Conservation (phyloP, 1,284 basidiomycete species). For the Ganoderma meredithae region DNA sequence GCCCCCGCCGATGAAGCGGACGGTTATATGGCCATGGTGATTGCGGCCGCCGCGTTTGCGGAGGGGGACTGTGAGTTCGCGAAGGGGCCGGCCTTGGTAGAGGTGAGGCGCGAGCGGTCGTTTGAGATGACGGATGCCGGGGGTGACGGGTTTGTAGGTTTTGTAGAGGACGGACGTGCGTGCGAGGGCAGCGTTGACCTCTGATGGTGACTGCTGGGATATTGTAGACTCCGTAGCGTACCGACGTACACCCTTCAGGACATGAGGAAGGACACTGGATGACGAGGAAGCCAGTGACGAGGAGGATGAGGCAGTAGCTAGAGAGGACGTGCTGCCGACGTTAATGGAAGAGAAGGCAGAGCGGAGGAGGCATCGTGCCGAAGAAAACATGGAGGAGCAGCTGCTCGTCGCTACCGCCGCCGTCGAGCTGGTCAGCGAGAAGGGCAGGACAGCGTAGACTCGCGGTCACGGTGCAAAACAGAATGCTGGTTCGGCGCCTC, state of each 20-base stretch:
- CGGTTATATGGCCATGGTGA: slow-evolving; percentile 85
- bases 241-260: slow-evolving; percentile 32
- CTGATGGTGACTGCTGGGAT: slow-evolving; percentile 36
- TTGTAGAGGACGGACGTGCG: slow-evolving; percentile 73
- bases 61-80: slow-evolving; percentile 84
- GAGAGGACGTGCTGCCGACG: slow-evolving; percentile 26
- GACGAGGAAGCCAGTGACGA: slow-evolving; percentile 27
- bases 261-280: slow-evolving; percentile 26
- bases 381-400: slow-evolving; percentile 37
- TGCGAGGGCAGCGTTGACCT: slow-evolving; percentile 46
- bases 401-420: slow-evolving; percentile 32
- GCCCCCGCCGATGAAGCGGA: slow-evolving; percentile 90
- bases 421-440: slow-evolving; percentile 30
- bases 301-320: slow-evolving; percentile 22
- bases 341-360: slow-evolving; percentile 37
- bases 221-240: slow-evolving; percentile 44
- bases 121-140: slow-evolving; percentile 87
- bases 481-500: slow-evolving; percentile 40
- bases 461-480: slow-evolving; percentile 30
- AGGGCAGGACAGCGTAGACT: slow-evolving; percentile 19
- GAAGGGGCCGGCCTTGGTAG: slow-evolving; percentile 84
- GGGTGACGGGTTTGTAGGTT: slow-evolving; percentile 90
- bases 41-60: slow-evolving; percentile 92
- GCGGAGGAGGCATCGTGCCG: slow-evolving; percentile 43
- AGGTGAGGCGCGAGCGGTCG: slow-evolving; percentile 85